These are phyloP conservation scores for Hippophae rhamnoides DNA, from an alignment of 306 rosid species.

Conservation along the genomic window DNA sequence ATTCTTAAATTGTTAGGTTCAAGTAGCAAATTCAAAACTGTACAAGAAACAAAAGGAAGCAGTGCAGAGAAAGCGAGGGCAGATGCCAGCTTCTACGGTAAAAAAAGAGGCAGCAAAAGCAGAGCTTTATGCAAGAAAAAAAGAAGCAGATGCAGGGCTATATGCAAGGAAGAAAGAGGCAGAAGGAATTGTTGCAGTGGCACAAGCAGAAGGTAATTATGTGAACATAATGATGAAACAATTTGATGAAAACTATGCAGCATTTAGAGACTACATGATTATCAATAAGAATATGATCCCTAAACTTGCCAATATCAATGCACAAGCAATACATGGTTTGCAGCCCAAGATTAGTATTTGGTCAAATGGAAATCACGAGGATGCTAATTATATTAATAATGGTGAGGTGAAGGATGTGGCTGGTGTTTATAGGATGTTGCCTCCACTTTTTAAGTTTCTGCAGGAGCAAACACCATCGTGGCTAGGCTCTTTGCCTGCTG, in stretches of 20 bases:
- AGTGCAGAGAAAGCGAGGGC: constrained; percentile 16
- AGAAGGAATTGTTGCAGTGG: constrained; percentile 26
- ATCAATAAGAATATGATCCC: constrained; percentile 23
- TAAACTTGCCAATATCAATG: constrained; percentile 27
- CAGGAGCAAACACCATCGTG: constrained; percentile 32
- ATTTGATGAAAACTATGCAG: constrained; percentile 21
- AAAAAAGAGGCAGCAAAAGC: constrained; percentile 23
- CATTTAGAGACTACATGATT: constrained; percentile 26
- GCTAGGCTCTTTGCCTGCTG: constrained; percentile 27
- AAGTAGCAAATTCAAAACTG: constrained; percentile 32
- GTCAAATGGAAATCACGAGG: constrained; percentile 4
- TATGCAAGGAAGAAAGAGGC: constrained; percentile 35
- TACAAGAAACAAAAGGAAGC: constrained; percentile 31
- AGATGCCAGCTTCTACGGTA: constrained; percentile 23
- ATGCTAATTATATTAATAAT: not conserved
- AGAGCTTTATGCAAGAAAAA: constrained; percentile 19
- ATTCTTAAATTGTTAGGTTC: constrained; percentile 10
- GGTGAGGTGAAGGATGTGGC: constrained; percentile 11
- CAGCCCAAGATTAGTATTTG: constrained; percentile 31
- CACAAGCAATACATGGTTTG: constrained; percentile 23
- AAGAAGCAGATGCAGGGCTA: constrained; percentile 21
- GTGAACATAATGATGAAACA: constrained; percentile 13
- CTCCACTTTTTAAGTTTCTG: constrained; percentile 27
- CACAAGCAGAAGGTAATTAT: constrained; percentile 26
- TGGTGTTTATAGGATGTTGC: constrained; percentile 25